Base-by-base conservation (phyloP, 805 yeast species). In the Torulaspora microellipsoides region DNA sequence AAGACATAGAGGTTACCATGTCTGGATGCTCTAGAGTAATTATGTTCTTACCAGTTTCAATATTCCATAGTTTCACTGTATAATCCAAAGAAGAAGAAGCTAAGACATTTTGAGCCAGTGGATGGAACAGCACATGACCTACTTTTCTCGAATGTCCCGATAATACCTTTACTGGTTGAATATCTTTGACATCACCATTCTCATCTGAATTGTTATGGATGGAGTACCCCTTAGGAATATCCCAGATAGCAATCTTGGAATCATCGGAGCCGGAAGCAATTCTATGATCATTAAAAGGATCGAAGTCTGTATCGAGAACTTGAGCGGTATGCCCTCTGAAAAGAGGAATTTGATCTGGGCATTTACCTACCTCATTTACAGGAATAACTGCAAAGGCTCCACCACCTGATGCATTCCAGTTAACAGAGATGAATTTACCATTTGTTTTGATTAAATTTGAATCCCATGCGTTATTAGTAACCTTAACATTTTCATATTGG, bases 371-470 rank as follows among this genome's bases (percentile, higher is more conserved):
- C 64, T 91, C 96, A 8, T 64, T 62, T 20, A 87, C 70, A 2
- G 99, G 99, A 47, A 93, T 80, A 10, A 95, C 85, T 1, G 96
- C 96, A 71, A 93, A 90, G 0, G 98, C 95, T 41, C 99, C 99
- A 50, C 98, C 98, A 32, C 98, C 98, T 9, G 95, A 83, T 27
- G 96, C 75, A 46, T 86, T 88, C 96, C 96, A 89, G 64, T 87
- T 89, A 52, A 89, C 83, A 1, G 96, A 75, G 33, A 93, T 66
- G 58, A 78, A 93, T 63, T 84, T 83, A 31, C 96, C 91, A 63
- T 93, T 93, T 51, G 85, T 78, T 66, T 88, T 81, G 53, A 93
- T 76, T 52, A 93, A 73, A 65, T 91, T 91, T 40, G 96, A 85
- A 66, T 93, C 99, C 86, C 96, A 93, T 1, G 98, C 99, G 60